These are phyloP conservation scores for Kwoniella europaea DNA, from an alignment of 768 basidiomycete species.

Conservation along the genomic window DNA sequence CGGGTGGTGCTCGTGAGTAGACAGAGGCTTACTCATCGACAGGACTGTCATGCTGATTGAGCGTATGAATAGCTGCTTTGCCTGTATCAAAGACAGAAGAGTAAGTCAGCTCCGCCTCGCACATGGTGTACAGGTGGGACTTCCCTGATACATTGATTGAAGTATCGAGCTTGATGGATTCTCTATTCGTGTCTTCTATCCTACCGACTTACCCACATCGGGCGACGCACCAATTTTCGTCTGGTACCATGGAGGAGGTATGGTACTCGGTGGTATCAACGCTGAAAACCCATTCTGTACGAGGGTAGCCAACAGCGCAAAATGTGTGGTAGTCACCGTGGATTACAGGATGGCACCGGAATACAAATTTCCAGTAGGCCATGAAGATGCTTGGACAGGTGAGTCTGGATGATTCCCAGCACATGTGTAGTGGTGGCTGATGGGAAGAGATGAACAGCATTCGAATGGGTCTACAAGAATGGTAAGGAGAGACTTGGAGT, in stretches of 20 bases:
- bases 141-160: too few species aligned
- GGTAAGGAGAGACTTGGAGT: slow-evolving; percentile 63
- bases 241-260: slow-evolving; percentile 78
- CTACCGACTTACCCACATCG: slow-evolving; percentile 59
- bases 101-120: background rate
- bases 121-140: background rate
- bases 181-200: slow-evolving; percentile 70
- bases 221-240: slow-evolving; percentile 64
- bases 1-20: slow-evolving; percentile 31
- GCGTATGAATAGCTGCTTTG: slow-evolving; percentile 6
- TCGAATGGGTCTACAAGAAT: slow-evolving; percentile 67
- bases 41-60: background rate
- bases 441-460: slow-evolving; percentile 50
- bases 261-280: slow-evolving; percentile 70
- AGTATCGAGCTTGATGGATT: slow-evolving; percentile 61
- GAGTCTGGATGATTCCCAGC: background rate
- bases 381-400: slow-evolving; percentile 70
- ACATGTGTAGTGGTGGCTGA: background rate
- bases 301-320: slow-evolving; percentile 67
- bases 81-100: slow-evolving; percentile 25
- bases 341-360: slow-evolving; percentile 77
- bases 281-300: slow-evolving; percentile 69
- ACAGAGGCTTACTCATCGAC: background rate
- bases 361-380: slow-evolving; percentile 71
- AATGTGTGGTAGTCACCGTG: slow-evolving; percentile 69